Percentiles rank a stretch among this genome's conserved stretches.
phyloP scores from a whole-genome alignment of 768 basidiomycete genomes.

The Tulasnella calospora region DNA sequence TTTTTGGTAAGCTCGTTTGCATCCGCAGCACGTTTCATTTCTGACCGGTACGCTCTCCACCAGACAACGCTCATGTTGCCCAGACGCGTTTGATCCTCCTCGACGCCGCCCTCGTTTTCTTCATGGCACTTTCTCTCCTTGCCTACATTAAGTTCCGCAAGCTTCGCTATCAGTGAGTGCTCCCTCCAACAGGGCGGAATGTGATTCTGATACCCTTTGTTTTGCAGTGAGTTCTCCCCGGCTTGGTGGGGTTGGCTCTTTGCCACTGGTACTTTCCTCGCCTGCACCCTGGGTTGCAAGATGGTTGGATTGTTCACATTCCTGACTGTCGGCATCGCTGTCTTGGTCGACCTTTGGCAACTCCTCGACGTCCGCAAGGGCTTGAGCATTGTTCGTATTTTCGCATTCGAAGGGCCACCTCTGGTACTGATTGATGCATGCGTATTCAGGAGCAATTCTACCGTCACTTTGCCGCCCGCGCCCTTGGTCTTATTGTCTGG shows the following conservation, averaged over 20 bases:
- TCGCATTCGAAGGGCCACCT: not conserved
- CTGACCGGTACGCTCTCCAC: not conserved
- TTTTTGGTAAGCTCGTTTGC: conserved; percentile 65
- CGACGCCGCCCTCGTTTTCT: conserved; percentile 90
- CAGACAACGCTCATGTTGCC: conserved; percentile 93
- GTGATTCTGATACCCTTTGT: not conserved
- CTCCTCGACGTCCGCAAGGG: conserved; percentile 80
- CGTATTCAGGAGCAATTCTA: conserved; percentile 71
- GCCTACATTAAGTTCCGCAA: conserved; percentile 92
- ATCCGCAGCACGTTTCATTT: not conserved
- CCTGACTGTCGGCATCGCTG: conserved; percentile 79
- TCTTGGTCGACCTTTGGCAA: conserved; percentile 91
- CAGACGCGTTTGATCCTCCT: conserved; percentile 96
- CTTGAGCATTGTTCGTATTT: conserved; percentile 59
- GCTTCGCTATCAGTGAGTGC: conserved; percentile 70
- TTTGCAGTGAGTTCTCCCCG: conserved; percentile 68
- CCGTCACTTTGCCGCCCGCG: conserved; percentile 83
- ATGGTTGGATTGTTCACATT: conserved; percentile 96
- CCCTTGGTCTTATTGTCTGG: conserved; percentile 76
- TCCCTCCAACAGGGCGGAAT: too few species aligned
- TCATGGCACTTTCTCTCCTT: conserved; percentile 91
- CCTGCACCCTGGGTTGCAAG: conserved; percentile 94
- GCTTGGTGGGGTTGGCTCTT: conserved; percentile 96
- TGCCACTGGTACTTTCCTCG: conserved; percentile 87
- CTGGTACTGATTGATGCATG: not conserved